A percentile compares a stretch with the other conserved stretches of the same genome.
Evolutionary conservation across 306 rosid genomes (phyloP).

Genomic region (Echinosophora koreensis): DNA sequence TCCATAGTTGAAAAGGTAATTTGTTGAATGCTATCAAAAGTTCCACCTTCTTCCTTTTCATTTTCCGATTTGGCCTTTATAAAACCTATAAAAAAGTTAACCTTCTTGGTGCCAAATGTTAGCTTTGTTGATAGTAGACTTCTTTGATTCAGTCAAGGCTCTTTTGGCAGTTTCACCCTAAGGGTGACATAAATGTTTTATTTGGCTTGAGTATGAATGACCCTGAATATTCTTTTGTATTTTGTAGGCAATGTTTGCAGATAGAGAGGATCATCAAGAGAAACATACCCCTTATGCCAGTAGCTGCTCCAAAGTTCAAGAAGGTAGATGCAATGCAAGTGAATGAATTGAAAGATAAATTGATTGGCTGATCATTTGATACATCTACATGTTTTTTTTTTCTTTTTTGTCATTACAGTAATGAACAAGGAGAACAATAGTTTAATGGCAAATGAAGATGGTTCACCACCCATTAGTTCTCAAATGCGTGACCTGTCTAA

Average conservation of each 20-base stretch:
- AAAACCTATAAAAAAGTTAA: neutral
- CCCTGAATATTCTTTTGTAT: neutral
- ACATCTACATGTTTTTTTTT: neutral
- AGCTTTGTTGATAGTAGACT: neutral
- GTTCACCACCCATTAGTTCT: constrained; percentile 79
- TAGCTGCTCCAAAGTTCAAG: constrained; percentile 40
- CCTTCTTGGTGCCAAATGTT: neutral
- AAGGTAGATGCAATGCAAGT: constrained; percentile 57
- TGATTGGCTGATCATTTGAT: constrained; percentile 21
- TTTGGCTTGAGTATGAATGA: neutral
- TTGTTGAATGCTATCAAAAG: neutral
- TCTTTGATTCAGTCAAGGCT: neutral
- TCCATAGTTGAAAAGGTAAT: constrained; percentile 43
- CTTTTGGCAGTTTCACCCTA: neutral
- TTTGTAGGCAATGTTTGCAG: constrained; percentile 52
- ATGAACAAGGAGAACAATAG: constrained; percentile 58
- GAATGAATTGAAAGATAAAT: constrained; percentile 25
- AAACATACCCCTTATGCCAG: constrained; percentile 41
- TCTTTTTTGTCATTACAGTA: constrained; percentile 49
- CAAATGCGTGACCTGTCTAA: constrained; percentile 72
- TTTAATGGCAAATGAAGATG: constrained; percentile 41
- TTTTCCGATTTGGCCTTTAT: constrained; percentile 1
- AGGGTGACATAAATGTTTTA: neutral
- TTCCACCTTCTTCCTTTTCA: neutral
- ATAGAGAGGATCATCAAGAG: constrained; percentile 45